These are phyloP conservation scores for Filobasidium floriforme DNA, from an alignment of 768 basidiomycete species.

Conservation along the genomic window DNA sequence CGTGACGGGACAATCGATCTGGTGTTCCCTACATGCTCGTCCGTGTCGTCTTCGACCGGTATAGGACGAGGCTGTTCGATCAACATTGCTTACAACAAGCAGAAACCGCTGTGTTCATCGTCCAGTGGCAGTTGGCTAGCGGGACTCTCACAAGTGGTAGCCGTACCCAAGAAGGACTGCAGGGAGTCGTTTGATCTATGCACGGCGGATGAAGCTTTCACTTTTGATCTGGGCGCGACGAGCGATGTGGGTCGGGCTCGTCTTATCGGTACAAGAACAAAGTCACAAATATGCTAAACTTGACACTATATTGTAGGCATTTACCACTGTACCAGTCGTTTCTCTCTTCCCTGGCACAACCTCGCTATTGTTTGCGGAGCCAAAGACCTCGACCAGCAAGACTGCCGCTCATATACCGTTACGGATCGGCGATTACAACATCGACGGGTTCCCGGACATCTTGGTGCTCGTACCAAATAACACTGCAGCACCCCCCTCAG, in stretches of 20 bases:
- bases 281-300: not conserved
- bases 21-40: conserved; percentile 75
- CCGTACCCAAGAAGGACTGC: conserved; percentile 15
- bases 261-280: too few relatives aligned
- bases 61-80: conserved; percentile 69
- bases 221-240: conserved; percentile 57
- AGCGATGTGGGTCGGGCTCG: conserved; percentile 41
- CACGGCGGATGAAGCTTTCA: conserved; percentile 67
- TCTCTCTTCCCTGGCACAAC: conserved; percentile 51
- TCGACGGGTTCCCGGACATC: conserved; percentile 91
- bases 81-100: conserved; percentile 89
- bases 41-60: conserved; percentile 61
- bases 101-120: conserved; percentile 69
- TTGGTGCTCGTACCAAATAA: conserved; percentile 53
- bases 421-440: conserved; percentile 77
- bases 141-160: not conserved
- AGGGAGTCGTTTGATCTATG: conserved; percentile 57
- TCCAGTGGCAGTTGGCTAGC: conserved; percentile 7
- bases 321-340: conserved; percentile 60
- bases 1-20: conserved; percentile 95
- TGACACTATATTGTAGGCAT: conserved; percentile 49
- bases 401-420: conserved; percentile 60
- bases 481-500: conserved; percentile 46
- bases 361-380: conserved; percentile 45
- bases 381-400: conserved; percentile 54